These are phyloP conservation scores for Flaveria ramosissima DNA, from an alignment of 129 eudicot genomes.

Conservation along the genomic window DNA sequence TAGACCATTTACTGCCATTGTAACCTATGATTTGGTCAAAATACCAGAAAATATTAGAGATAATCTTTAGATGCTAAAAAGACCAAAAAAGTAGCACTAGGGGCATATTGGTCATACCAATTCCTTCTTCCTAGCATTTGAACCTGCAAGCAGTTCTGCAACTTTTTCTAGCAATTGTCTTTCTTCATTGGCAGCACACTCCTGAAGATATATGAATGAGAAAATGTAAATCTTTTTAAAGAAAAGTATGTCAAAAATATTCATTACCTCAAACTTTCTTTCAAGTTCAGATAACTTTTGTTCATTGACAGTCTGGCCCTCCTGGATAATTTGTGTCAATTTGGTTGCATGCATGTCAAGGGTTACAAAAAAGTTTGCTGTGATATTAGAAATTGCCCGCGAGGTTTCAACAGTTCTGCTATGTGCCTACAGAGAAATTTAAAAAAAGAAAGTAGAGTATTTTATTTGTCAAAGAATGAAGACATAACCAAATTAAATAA, in stretches of 20 bases:
- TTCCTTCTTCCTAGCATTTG: conserved; percentile 85
- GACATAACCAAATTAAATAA: neutral
- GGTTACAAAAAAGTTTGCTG: conserved; percentile 71
- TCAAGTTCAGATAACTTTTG: conserved; percentile 71
- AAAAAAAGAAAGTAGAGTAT: neutral
- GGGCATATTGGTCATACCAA: conserved; percentile 49
- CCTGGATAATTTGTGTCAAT: conserved; percentile 75
- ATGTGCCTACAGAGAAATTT: conserved; percentile 64
- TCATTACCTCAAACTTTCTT: conserved; percentile 78
- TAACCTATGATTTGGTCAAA: conserved; percentile 52
- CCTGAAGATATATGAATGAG: conserved; percentile 36
- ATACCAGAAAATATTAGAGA: neutral
- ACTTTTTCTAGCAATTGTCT: conserved; percentile 79
- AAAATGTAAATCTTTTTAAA: conserved; percentile 8
- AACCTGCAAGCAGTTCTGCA: conserved; percentile 89
- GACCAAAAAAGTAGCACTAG: neutral
- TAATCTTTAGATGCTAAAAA: neutral
- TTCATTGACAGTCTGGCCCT: conserved; percentile 79
- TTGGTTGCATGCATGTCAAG: conserved; percentile 76
- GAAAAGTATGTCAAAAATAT: neutral
- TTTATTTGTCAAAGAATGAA: neutral
- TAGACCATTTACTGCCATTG: conserved; percentile 70
- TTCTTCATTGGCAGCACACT: conserved; percentile 86
- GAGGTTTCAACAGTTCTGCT: conserved; percentile 73
- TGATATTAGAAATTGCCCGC: conserved; percentile 71